These are phyloP conservation scores for Chara braunii DNA, from an alignment of 139 green algal species.

Conservation along the genomic window DNA sequence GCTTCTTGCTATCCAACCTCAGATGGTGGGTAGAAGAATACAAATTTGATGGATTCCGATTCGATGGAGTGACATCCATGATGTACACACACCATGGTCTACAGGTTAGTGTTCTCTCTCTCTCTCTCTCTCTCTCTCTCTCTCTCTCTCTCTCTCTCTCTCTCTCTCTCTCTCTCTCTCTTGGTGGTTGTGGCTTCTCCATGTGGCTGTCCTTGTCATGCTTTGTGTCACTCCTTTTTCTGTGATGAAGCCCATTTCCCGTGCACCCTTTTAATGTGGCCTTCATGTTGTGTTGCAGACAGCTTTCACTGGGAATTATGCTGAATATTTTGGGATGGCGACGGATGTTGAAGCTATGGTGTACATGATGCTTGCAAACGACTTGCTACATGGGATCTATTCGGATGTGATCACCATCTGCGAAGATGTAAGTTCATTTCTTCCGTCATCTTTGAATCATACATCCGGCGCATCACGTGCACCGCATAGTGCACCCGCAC, in stretches of 20 bases:
- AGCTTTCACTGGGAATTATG: constrained; percentile 92
- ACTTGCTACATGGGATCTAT: constrained; percentile 87
- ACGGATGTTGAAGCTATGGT: constrained; percentile 84
- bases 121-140: constrained; percentile 11
- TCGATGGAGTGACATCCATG: constrained; percentile 95
- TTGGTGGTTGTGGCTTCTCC: background rate
- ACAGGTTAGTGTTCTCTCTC: constrained; percentile 32
- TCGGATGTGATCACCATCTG: constrained; percentile 79
- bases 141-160: constrained; percentile 7
- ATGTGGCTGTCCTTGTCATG: no score
- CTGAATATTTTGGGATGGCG: constrained; percentile 94
- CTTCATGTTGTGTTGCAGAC: constrained; percentile 34
- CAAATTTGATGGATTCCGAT: constrained; percentile 96
- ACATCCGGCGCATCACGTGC: no score
- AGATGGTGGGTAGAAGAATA: constrained; percentile 95
- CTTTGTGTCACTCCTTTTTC: no score
- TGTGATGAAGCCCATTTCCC: no score
- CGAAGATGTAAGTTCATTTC: constrained; percentile 42
- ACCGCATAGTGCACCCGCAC: no score
- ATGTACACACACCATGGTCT: constrained; percentile 98
- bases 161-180: constrained; percentile 2
- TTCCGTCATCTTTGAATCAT: background rate
- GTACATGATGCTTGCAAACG: constrained; percentile 90
- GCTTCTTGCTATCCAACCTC: constrained; percentile 91
- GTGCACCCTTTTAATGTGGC: no score